Evolutionary conservation across 495 filamentous ascomycete species (phyloP), one percentile per base, ranked within the genome.

Genomic region (Penicillium bovifimosum): DNA sequence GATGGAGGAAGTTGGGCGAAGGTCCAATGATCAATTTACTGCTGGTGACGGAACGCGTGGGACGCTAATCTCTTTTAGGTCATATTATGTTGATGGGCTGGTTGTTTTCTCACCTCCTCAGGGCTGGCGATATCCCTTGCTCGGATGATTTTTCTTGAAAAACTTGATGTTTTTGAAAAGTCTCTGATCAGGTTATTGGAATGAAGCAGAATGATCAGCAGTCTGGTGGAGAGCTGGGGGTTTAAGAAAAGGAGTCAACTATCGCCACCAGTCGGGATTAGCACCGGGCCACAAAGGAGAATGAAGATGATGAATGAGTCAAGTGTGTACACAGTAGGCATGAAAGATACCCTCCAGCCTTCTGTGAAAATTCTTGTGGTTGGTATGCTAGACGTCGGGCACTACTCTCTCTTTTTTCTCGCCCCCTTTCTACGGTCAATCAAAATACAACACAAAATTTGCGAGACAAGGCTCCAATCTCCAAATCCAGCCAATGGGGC

Each of bases 1-100:
- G 42, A 53, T 50, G 47, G 40, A 27, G 17, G 4, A 38, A 27
- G 42, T 51, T 27, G 39, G 39, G 32, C 4, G 42, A 29, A 42
- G 49, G 54, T 56, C 53, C 47, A 39, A 47, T 33, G 54, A 54
- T 50, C 47, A 39, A 47, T 33, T 59, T 40, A 8, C 20, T 16
- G 34, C 32, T 34, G 61, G 62, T 63, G 60, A 65, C 60, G 45
- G 57, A 60, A 65, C 62, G 62, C 62, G 62, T 60, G 60, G 50
- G 14, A 39, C 62, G 54, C 62, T 65, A 65, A 53, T 44, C 62
- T 65, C 41, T 53, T 55, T 65, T 65, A 65, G 62, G 62, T 54
- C 62, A 65, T 65, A 65, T 65, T 65, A 60, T 65, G 61, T 50
- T 18, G 39, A 28, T 11, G 32, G 36, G 14, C 17, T 24, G 9